Percentiles rank a stretch among this genome's conserved stretches.
phyloP scores from a whole-genome alignment of 495 filamentous ascomycete genomes.

The Penicillium manginii region DNA sequence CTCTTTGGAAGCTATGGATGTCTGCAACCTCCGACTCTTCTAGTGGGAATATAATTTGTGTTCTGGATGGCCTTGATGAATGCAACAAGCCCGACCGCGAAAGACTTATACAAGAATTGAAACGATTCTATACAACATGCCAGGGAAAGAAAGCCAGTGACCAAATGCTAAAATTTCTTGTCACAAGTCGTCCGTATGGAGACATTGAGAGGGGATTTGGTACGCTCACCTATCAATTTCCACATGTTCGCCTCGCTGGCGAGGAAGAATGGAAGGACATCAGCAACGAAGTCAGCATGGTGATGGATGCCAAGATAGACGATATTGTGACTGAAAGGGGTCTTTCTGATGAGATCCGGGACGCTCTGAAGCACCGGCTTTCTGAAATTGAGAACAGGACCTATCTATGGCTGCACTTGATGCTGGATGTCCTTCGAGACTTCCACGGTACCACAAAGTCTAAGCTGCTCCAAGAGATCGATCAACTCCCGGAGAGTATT shows the following conservation, averaged over 20 bases:
- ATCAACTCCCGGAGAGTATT: too few species aligned
- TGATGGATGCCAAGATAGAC: constrained; percentile 1
- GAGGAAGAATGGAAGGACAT: background rate
- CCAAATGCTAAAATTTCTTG: background rate
- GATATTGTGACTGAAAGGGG: too few species aligned
- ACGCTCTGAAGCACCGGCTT: background rate
- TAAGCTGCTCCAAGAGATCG: too few species aligned
- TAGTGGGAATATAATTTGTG: background rate
- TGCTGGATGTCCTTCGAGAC: background rate
- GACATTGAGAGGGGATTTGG: constrained; percentile 6
- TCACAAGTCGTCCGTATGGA: constrained; percentile 4
- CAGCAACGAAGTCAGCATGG: constrained; percentile 2
- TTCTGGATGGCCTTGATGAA: constrained; percentile 8
- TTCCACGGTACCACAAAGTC: too few species aligned
- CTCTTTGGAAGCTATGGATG: background rate
- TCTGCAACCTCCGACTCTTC: background rate
- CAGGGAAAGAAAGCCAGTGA: background rate
- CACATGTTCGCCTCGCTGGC: background rate
- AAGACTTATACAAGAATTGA: background rate
- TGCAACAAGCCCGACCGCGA: constrained; percentile 4
- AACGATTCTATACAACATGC: background rate
- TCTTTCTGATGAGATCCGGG: background rate
- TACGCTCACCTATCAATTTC: background rate
- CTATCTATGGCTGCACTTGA: background rate
- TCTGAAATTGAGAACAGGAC: background rate